Percentiles rank a stretch among this genome's conserved stretches.
Evolutionary conservation across 805 yeast species (phyloP).

Genomic region (Candida easanensis): DNA sequence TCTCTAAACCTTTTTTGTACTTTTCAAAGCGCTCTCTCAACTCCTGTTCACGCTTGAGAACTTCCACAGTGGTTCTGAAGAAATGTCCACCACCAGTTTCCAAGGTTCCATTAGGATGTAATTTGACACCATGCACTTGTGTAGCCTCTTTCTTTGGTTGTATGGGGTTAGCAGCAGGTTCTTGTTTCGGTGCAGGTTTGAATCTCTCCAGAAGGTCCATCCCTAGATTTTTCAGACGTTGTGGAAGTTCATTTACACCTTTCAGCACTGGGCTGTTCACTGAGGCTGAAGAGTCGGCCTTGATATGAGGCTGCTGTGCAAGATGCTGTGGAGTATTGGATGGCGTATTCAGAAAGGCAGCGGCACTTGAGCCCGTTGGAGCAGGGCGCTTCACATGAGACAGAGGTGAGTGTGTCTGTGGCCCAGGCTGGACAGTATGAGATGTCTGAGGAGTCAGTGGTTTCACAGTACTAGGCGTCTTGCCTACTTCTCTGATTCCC

Average conservation of each 20-base stretch:
- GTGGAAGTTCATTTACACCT: no score
- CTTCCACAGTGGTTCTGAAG: slow-evolving; percentile 4
- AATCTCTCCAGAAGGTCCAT: no score
- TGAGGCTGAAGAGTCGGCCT: no score
- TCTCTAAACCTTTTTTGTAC: slow-evolving; percentile 7
- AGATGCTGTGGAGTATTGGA: neutral
- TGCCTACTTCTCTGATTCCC: slow-evolving; percentile 13
- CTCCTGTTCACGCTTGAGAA: slow-evolving; percentile 7
- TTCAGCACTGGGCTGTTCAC: no score
- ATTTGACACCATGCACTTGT: slow-evolving; percentile 1
- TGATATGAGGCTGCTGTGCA: no score
- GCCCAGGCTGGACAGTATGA: neutral
- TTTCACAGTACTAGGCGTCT: neutral
- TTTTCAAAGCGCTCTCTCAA: slow-evolving; percentile 5
- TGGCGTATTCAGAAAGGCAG: neutral
- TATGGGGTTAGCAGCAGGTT: neutral
- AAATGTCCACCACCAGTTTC: slow-evolving; percentile 7
- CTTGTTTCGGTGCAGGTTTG: no score
- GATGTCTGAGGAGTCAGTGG: neutral
- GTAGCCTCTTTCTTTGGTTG: neutral
- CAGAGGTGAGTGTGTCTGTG: neutral
- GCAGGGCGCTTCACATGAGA: neutral
- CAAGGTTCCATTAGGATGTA: slow-evolving; percentile 10
- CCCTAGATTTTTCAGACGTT: no score
- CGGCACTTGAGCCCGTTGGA: neutral